Evolutionary conservation across 2,329 filamentous ascomycete genomes (phyloP), one percentile per base, ranked within the genome.

Genomic region (Colletotrichum gloeosporioides): DNA sequence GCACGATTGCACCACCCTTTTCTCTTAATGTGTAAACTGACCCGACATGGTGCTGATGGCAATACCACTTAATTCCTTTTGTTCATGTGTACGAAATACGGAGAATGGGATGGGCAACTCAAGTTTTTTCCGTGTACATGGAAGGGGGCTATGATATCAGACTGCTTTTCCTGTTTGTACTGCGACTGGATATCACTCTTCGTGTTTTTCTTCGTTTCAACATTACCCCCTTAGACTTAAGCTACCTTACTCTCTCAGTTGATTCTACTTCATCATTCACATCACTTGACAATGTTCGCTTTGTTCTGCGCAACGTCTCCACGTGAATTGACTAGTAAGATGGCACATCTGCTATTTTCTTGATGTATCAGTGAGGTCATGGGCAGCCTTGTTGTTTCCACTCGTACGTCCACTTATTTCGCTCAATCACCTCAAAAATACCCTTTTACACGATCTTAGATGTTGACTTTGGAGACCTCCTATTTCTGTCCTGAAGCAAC

Each of bases 101-200:
- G 64, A 61, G 59, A 31, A 76, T 8, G n/a, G 27, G 59, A 57
- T 6, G 70, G 64, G 22, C 25, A 57, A 69, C 49, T 69, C 7
- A 49, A 29, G 22, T 75, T 65, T 71, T 32, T 49, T 13, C 44
- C 44, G 44, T 73, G 64, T 65, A 36, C 5, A 29, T 34, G 44
- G 16, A 57, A 57, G 36, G 34, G 6, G 34, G 44, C n/a, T 13
- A 69, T 65, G 73, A 76, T 76, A 76, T 73, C 70, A 64, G n/a
- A 39, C 57, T 71, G 61, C 27, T 44, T 65, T 71, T 44, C 31
- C 39, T n/a, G 18, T 44, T 16, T 39, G 53, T 55, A n/a, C 18
- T 18, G 39, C 39, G 16, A 18, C 9, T 57, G 39, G 61, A 69
- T 55, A 65, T 64, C 39, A 64, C 31, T 25, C n/a, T 32, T 31